Base-by-base conservation (phyloP, 2,329 filamentous ascomycete species). In the Hypoxylon sp. region DNA sequence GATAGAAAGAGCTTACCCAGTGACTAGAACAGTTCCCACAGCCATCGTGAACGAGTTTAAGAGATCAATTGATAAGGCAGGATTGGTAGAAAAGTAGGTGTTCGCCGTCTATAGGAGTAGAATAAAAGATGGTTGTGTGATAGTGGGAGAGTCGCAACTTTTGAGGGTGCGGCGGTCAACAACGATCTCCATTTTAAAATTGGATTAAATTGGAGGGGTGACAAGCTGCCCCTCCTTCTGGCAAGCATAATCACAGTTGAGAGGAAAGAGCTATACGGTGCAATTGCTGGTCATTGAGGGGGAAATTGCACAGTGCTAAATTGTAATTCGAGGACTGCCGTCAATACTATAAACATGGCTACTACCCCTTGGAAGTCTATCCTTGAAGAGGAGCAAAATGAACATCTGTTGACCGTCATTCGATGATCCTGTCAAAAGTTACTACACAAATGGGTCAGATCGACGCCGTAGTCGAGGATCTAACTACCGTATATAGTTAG, bases 11-110 rank as follows among this genome's bases (percentile, higher is more conserved):
- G 75, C 90, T 85, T 90, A 97, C 94, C 94, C 94, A 77, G 94
- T 94, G 80, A 98, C 90, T 78, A 98, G 88, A 79, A 97, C 93
- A 70, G 94, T 96, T 84, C 94, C 93, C 74, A 92, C 87, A 80
- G 91, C 83, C 93, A 97, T 97, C 72, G 19, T 72, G 84, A 74
- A 69, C 67, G 64, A 66, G 63, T 59, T 65, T 47, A 26, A 44
- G 51, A 61, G 62, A 67, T 67, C 71, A 70, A 62, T 65, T 67
- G 71, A 64, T 55, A 47, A 29, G 51, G 22, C 50, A 37, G 37
- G 59, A 55, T 61, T 24, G 26, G 46, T 39, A 48, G 60, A 70
- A 33, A 29, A 19, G 17, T 22, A 71, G 57, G 61, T 33, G 22
- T 48, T 42, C 3, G 29, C 24, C 52, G 35, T 60, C 46, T 53